These are phyloP conservation scores for Microdochium bolleyi DNA, from an alignment of 2,329 filamentous ascomycete genomes.

Conservation along the genomic window DNA sequence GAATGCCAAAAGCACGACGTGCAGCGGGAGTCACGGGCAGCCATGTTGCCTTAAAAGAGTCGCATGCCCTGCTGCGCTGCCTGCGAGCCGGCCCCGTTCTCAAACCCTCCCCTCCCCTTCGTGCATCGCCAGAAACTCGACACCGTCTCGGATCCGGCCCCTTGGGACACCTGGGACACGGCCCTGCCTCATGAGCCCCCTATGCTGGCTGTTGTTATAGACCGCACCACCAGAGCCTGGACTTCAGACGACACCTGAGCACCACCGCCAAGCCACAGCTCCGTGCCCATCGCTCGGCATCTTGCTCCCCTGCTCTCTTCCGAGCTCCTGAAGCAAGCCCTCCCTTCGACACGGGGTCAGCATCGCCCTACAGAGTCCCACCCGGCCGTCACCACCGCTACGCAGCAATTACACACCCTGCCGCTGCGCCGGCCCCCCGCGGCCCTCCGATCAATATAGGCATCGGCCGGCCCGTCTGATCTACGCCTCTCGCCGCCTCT, in stretches of 20 bases:
- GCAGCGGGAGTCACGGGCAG: not conserved
- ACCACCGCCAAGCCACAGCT: conserved; percentile 25
- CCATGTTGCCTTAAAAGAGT: not conserved
- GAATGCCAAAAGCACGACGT: not conserved
- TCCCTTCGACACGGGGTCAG: conserved; percentile 7
- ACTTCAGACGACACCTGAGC: conserved; percentile 33
- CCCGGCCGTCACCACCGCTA: not conserved
- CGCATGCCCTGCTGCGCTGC: not conserved
- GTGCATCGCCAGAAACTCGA: conserved; percentile 14
- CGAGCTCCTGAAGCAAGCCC: conserved; percentile 27
- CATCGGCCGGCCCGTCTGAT: conserved; percentile 6
- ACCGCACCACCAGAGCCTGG: conserved; percentile 42
- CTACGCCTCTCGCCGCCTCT: conserved; percentile 19
- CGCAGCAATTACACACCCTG: not conserved
- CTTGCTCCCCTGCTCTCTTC: conserved; percentile 9
- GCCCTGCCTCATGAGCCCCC: conserved; percentile 33
- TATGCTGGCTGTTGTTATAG: conserved; percentile 46
- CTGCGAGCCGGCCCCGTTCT: not conserved
- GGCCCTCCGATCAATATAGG: not conserved
- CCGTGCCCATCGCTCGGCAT: not conserved
- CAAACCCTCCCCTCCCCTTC: not conserved
- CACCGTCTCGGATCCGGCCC: not conserved
- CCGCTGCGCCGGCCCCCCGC: too few relatives aligned
- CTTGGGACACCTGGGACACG: conserved; percentile 1
- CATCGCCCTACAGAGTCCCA: not conserved